Base-by-base conservation (phyloP, 1,284 basidiomycete species). In the Ceratorhiza oryzae-sativae region DNA sequence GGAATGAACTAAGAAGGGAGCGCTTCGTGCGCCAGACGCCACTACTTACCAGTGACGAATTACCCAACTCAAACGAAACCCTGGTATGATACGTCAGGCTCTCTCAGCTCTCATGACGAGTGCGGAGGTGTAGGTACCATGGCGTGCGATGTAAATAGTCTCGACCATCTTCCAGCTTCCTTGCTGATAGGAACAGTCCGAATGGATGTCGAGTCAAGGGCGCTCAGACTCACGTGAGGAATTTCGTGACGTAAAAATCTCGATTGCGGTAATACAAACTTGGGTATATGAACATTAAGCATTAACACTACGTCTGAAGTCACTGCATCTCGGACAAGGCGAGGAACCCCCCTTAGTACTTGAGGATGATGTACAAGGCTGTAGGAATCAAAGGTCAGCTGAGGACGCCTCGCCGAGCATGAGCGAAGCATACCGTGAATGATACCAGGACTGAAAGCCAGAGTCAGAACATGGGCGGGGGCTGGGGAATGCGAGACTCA, bases 81-180 rank as follows among this genome's bases (percentile, higher is more conserved):
- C 91, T 92, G 76, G 32, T 55, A n/a, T 25, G 70, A 20, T 34
- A 10, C n/a, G 46, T 55, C 15, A 60, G 41, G 25, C 32, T 20
- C 53, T 60, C 49, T n/a, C n/a, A n/a, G n/a, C 59, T 39, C 13
- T 67, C 13, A 62, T n/a, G 20, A 13, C 46, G 73, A 39, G 25
- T 48, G 20, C 18, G 8, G 42, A 55, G 34, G n/a, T n/a, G n/a
- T 61, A 15, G 49, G 77, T 77, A 90, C 91, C 92, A 80, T 95
- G 93, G 73, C 93, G 85, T 27, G 87, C 88, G 73, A 94, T 89
- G 80, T 91, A 94, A 71, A 95, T 88, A 23, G 86, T 91, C 71
- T 94, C 86, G 72, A 93, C 75, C 77, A 79, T 79, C 23, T n/a
- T 73, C 75, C 77, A 79, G 79, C 23, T n/a, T 73, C 18, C 41